Percentiles rank a stretch among this genome's conserved stretches.
Conservation (phyloP, 345 rosid species). For the Barbarea vulgaris region DNA sequence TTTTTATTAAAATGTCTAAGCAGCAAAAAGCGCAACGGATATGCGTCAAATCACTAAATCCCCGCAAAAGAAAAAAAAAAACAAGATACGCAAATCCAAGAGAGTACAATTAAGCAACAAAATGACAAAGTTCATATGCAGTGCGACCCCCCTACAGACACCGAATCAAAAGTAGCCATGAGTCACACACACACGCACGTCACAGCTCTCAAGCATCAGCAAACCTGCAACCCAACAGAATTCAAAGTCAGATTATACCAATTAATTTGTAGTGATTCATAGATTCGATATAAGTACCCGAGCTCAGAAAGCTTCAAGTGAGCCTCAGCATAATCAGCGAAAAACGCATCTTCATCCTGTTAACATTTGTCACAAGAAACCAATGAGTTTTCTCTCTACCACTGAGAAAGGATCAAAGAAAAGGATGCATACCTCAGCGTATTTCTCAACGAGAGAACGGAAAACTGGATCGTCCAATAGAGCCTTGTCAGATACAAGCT, state of each 20-base stretch:
- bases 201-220: constrained; percentile 40
- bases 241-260: not conserved
- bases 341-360: constrained; percentile 96
- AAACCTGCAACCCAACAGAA: constrained; percentile 25
- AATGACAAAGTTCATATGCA: constrained; percentile 35
- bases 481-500: constrained; percentile 79
- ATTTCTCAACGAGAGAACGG: constrained; percentile 90
- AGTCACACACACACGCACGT: not conserved
- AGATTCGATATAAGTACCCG: constrained; percentile 55
- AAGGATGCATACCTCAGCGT: constrained; percentile 62
- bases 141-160: not conserved
- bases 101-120: constrained; percentile 30
- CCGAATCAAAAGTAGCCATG: constrained; percentile 13
- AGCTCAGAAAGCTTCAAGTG: constrained; percentile 94
- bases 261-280: not conserved
- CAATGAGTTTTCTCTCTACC: not conserved
- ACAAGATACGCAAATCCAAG: constrained; percentile 23
- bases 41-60: constrained; percentile 11
- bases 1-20: constrained; percentile 33
- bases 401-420: not conserved
- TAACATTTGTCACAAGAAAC: constrained; percentile 6
- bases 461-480: constrained; percentile 82
- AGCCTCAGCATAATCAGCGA: constrained; percentile 76
- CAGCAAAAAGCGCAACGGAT: constrained; percentile 18
- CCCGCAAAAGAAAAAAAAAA: not conserved